Evolutionary conservation across 345 rosid species (phyloP).

Genomic region (Populus deltoides): DNA sequence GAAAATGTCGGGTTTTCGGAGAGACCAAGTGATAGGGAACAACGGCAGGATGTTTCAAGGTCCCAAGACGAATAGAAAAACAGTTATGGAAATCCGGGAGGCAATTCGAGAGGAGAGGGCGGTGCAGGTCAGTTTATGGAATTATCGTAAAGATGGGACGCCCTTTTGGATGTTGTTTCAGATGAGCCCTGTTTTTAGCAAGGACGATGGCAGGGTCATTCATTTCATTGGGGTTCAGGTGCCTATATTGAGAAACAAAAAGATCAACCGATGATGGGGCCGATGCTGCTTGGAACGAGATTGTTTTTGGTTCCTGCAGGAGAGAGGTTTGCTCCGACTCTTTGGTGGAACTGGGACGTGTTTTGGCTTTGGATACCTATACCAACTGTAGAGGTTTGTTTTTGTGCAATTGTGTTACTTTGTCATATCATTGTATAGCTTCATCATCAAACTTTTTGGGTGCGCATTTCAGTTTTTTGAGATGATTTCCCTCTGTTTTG

Average conservation of each 20-base stretch:
- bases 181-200: constrained; percentile 65
- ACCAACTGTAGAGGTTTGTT: constrained; percentile 39
- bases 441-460: too few species aligned
- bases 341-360: constrained; percentile 38
- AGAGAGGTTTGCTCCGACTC: constrained; percentile 68
- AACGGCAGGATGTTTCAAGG: constrained; percentile 88
- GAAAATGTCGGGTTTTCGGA: constrained; percentile 68
- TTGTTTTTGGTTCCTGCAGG: constrained; percentile 70
- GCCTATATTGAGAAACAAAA: constrained; percentile 40
- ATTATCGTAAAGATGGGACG: constrained; percentile 81
- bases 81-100: constrained; percentile 78
- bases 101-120: constrained; percentile 77
- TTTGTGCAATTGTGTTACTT: not conserved
- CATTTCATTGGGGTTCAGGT: constrained; percentile 88
- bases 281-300: constrained; percentile 40
- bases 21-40: constrained; percentile 65
- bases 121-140: constrained; percentile 57
- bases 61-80: constrained; percentile 59
- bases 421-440: too few species aligned
- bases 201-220: constrained; percentile 55
- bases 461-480: not conserved
- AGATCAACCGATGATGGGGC: constrained; percentile 34
- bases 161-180: constrained; percentile 90
- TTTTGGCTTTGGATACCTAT: constrained; percentile 42
- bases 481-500: not conserved